These are phyloP conservation scores for Claviceps maximensis DNA, from an alignment of 2,329 filamentous ascomycete species.

Conservation along the genomic window DNA sequence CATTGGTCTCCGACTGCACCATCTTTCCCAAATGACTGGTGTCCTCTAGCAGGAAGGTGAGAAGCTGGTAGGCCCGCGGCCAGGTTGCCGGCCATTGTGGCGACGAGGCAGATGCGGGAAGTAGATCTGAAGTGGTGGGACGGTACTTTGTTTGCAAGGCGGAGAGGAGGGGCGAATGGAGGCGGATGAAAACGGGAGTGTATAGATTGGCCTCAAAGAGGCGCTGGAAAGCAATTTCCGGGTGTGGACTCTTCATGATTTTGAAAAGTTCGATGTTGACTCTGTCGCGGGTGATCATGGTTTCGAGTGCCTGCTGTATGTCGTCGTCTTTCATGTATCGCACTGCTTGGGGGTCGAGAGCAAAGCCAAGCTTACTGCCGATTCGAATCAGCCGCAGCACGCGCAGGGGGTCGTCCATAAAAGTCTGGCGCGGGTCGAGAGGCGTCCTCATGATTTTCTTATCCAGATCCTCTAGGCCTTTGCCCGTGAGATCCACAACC, in stretches of 20 bases:
- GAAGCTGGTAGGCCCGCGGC: constrained; percentile 4
- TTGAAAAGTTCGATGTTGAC: constrained; percentile 8
- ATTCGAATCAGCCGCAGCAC: constrained; percentile 8
- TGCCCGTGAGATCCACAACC: constrained; percentile 8
- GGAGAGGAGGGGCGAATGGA: constrained; percentile 2
- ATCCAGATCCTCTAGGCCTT: constrained; percentile 6
- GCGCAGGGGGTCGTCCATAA: constrained; percentile 10
- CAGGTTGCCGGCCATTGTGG: constrained; percentile 6
- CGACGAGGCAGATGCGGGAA: neutral
- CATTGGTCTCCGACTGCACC: constrained; percentile 2
- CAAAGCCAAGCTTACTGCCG: constrained; percentile 6
- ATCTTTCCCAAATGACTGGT: constrained; percentile 3
- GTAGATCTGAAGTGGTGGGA: neutral
- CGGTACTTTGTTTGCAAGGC: neutral
- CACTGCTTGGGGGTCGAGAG: constrained; percentile 2
- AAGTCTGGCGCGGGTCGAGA: constrained; percentile 7
- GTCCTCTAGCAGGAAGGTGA: constrained; percentile 1
- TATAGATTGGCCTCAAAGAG: constrained; percentile 6
- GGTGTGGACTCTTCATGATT: constrained; percentile 6
- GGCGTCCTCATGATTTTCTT: constrained; percentile 9
- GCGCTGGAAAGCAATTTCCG: constrained; percentile 5
- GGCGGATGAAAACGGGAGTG: constrained; percentile 7
- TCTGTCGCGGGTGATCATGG: constrained; percentile 9
- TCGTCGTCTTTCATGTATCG: constrained; percentile 3
- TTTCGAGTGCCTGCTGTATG: constrained; percentile 6